Percentiles rank a stretch among this genome's conserved stretches.
Conservation (phyloP, 495 filamentous ascomycete species). For the Hypomontagnella submonticulosa region DNA sequence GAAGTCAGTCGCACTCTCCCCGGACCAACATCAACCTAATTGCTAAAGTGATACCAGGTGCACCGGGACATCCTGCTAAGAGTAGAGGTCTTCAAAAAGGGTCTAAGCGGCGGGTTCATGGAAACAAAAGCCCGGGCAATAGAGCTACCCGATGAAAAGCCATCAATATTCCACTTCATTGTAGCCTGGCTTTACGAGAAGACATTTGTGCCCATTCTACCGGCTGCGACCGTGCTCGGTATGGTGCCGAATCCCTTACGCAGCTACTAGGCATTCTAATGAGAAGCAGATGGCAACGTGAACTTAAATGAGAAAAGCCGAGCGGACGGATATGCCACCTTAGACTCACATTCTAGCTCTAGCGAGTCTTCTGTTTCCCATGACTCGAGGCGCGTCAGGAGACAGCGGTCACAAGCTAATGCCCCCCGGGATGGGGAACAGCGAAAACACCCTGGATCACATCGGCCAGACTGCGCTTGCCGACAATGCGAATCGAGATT, state of each 20-base stretch:
- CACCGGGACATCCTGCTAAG: conserved; percentile 57
- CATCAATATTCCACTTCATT: conserved; percentile 61
- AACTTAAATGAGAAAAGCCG: background rate
- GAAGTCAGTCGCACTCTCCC: conserved; percentile 45
- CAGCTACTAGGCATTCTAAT: background rate
- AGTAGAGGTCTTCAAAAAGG: conserved; percentile 58
- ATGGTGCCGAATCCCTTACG: conserved; percentile 9
- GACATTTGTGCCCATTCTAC: conserved; percentile 57
- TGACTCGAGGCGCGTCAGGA: conserved; percentile 37
- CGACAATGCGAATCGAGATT: conserved; percentile 51
- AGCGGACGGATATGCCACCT: conserved; percentile 43
- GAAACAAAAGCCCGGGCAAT: conserved; percentile 56
- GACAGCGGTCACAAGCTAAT: conserved; percentile 50
- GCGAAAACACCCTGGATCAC: conserved; percentile 55
- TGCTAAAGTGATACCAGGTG: conserved; percentile 42
- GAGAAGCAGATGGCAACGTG: conserved; percentile 9
- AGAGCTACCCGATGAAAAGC: conserved; percentile 60
- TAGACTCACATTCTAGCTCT: conserved; percentile 50
- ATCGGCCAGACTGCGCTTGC: conserved; percentile 57
- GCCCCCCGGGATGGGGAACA: conserved; percentile 52
- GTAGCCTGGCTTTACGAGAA: conserved; percentile 62
- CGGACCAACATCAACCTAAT: background rate
- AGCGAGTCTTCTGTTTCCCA: conserved; percentile 50
- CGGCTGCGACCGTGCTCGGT: conserved; percentile 52
- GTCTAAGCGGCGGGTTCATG: conserved; percentile 55